These are phyloP conservation scores for Phytophthora fragariaefolia DNA, from an alignment of 352 stramenopile genomes.

Conservation along the genomic window DNA sequence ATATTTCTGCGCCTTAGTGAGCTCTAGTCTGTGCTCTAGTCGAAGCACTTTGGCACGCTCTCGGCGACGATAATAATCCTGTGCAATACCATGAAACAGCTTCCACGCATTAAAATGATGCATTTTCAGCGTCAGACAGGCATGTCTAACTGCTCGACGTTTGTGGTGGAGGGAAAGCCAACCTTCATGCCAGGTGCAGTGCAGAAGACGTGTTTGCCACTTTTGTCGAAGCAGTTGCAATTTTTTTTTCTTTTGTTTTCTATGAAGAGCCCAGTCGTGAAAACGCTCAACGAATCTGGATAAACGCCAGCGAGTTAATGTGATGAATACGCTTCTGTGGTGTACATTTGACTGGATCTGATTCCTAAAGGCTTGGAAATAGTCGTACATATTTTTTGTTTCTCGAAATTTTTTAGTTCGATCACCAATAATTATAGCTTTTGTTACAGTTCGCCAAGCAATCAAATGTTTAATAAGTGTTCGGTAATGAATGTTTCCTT, in stretches of 20 bases:
- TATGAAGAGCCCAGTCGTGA: slow-evolving; percentile 8
- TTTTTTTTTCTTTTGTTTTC: slow-evolving; percentile 13
- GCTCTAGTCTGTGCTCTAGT: not conserved
- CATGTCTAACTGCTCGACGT: slow-evolving; percentile 8
- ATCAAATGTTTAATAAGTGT: slow-evolving; percentile 29
- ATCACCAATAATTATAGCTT: slow-evolving; percentile 26
- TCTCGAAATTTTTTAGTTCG: slow-evolving; percentile 6
- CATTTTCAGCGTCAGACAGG: not conserved
- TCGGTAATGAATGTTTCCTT: slow-evolving; percentile 12
- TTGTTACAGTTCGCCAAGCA: slow-evolving; percentile 27
- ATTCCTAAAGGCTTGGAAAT: slow-evolving; percentile 28
- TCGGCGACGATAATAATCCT: slow-evolving; percentile 4
- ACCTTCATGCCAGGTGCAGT: slow-evolving; percentile 18
- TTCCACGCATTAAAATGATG: slow-evolving; percentile 29
- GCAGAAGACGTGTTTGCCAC: slow-evolving; percentile 25
- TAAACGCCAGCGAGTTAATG: slow-evolving; percentile 16
- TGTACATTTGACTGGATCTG: slow-evolving; percentile 4
- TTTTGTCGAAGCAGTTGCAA: slow-evolving; percentile 11
- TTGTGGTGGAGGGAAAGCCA: slow-evolving; percentile 29
- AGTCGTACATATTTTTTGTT: slow-evolving; percentile 1
- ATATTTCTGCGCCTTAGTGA: slow-evolving; percentile 17
- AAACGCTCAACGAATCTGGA: slow-evolving; percentile 14
- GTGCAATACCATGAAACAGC: slow-evolving; percentile 4
- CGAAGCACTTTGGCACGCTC: slow-evolving; percentile 14
- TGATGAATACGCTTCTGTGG: slow-evolving; percentile 1